Evolutionary conservation across 2,329 filamentous ascomycete genomes (phyloP).

Genomic region (Apiospora pterosperma): DNA sequence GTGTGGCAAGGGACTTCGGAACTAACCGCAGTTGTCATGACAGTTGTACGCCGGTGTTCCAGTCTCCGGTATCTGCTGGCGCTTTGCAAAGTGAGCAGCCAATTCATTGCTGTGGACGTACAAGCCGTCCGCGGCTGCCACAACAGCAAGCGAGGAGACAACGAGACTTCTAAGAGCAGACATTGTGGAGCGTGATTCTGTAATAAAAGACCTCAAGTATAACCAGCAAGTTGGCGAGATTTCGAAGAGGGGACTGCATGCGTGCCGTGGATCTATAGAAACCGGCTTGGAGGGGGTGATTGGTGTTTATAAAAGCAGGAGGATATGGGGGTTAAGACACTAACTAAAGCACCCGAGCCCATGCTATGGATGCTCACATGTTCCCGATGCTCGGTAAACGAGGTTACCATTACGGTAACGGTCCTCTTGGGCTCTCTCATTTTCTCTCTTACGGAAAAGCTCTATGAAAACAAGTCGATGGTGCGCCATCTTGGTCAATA

Average conservation of each 20-base stretch:
- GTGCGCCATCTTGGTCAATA: not conserved
- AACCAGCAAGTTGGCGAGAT: not conserved
- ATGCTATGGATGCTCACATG: not conserved
- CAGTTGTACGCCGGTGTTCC: constrained; percentile 43
- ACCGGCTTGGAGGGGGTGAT: not conserved
- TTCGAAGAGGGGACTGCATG: not conserved
- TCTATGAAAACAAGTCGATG: not conserved
- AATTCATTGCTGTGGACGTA: constrained; percentile 17
- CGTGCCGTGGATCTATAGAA: not conserved
- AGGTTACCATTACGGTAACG: not conserved
- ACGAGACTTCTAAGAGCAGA: constrained; percentile 8
- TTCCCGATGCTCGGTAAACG: not conserved
- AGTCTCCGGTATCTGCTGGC: constrained; percentile 33
- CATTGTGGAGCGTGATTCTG: constrained; percentile 9
- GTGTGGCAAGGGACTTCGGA: not conserved
- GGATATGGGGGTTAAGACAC: not conserved
- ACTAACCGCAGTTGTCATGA: constrained; percentile 48
- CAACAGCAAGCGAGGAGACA: constrained; percentile 11
- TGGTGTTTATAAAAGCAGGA: not conserved
- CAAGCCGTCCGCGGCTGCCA: constrained; percentile 6
- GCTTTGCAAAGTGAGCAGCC: constrained; percentile 20
- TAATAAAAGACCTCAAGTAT: not conserved
- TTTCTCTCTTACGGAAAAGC: not conserved
- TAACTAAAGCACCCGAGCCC: too few species aligned
- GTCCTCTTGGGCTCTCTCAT: too few species aligned